These are phyloP conservation scores for Ophioceras dolichostomum DNA, from an alignment of 2,329 filamentous ascomycete species.

Conservation along the genomic window DNA sequence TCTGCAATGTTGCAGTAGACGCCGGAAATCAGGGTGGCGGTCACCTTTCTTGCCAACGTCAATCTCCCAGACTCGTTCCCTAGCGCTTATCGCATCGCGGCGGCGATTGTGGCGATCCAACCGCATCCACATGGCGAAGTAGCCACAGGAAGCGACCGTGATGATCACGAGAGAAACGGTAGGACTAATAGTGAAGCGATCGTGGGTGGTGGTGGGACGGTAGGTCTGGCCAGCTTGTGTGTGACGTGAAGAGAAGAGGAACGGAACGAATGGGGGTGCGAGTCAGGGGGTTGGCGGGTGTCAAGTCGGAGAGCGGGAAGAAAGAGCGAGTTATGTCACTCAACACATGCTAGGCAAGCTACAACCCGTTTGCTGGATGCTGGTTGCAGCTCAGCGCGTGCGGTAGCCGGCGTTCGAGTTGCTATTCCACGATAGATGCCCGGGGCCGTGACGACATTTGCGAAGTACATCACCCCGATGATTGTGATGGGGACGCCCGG, in stretches of 20 bases:
- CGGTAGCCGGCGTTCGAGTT: constrained; percentile 9
- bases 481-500: constrained; percentile 5
- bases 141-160: constrained; percentile 4
- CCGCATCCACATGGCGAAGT: constrained; percentile 3
- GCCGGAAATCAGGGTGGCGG: constrained; percentile 5
- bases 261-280: too few relatives aligned
- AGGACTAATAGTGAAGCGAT: constrained; percentile 7
- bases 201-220: constrained; percentile 5
- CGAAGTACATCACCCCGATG: constrained; percentile 7
- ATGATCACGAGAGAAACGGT: constrained; percentile 6
- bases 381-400: constrained; percentile 9
- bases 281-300: too few relatives aligned
- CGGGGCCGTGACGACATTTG: constrained; percentile 7
- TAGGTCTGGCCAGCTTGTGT: constrained; percentile 9
- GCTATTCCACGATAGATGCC: constrained; percentile 9
- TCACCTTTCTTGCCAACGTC: not conserved
- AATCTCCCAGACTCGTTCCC: not conserved
- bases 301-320: too few relatives aligned
- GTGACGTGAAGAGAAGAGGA: too few relatives aligned
- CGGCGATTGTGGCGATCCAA: constrained; percentile 2
- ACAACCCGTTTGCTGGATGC: constrained; percentile 9
- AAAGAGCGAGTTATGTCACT: too few relatives aligned
- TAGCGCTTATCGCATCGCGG: not conserved
- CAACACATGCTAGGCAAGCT: constrained; percentile 17
- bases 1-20: not conserved